Base-by-base conservation (phyloP, 2,329 filamentous ascomycete genomes). In the Botrytis hyacinthi region DNA sequence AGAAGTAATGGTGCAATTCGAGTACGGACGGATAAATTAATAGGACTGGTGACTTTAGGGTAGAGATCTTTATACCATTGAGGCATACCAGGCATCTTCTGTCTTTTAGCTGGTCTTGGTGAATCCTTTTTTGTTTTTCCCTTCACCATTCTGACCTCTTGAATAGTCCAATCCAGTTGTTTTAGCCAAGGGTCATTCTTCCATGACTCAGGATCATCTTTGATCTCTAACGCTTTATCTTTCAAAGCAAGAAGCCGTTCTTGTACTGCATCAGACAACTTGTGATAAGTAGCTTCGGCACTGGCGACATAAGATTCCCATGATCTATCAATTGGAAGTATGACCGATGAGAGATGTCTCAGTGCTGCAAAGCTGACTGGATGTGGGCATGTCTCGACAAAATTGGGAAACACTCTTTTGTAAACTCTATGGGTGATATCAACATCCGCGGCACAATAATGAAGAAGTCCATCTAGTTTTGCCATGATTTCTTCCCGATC, bases 41-140 rank as follows among this genome's bases (percentile, higher is more conserved):
- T 96, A 62, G 88, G 88, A 0, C 87, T 84, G 74, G 90, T 88
- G 37, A 84, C 91, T 73, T 90, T 94, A 1, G 87, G 78, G 78
- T 97, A 97, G 1, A 99, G 85, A 81, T 94, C 94, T 80, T 96
- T 98, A 83, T 97, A 99, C 96, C 96, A 99, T 76, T 92, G 88
- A 0, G 96, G 96, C 92, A 93, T 96, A 22, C 96, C 96, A 0
- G 95, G 95, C 84, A 92, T 94, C 86, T 98, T 99, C 81, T 99
- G 96, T 63, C 92, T 87, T 18, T 91, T 91, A 12, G 91, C 92
- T 44, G 92, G 94, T 62, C 94, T 87, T 2, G 92, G 92, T 18
- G 92, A 90, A 73, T 97, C 93, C 16, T 84, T 86, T 82, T 97
- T 98, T 83, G 92, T 95, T 84, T 96, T 98, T 5, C 91, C 92